Percentiles rank a stretch among this genome's conserved stretches.
phyloP scores from a whole-genome alignment of 2,329 filamentous ascomycete species.

The Beauveria medogensis region DNA sequence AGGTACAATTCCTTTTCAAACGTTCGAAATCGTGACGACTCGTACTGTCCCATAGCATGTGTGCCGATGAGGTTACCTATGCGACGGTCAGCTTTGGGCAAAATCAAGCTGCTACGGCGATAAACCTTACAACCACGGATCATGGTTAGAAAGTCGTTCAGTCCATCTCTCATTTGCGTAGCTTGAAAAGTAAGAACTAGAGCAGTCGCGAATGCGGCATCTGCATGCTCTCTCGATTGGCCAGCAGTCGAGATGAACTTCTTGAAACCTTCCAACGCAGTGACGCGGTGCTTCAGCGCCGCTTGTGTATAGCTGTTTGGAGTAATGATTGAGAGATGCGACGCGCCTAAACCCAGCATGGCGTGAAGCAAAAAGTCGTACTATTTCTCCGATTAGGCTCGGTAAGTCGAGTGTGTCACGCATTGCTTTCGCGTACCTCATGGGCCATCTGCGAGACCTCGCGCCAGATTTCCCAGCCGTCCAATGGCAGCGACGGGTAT shows the following conservation, averaged over 20 bases:
- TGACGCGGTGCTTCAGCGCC: slow-evolving; percentile 5
- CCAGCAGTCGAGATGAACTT: slow-evolving; percentile 7
- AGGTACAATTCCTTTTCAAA: slow-evolving; percentile 9
- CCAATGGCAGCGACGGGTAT: slow-evolving; percentile 31
- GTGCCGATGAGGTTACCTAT: slow-evolving; percentile 6
- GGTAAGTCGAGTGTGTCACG: neutral
- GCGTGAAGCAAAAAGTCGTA: slow-evolving; percentile 34
- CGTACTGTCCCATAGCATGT: slow-evolving; percentile 1
- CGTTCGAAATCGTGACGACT: neutral
- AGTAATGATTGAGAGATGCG: slow-evolving; percentile 8
- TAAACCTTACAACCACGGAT: slow-evolving; percentile 2
- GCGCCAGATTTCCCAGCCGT: slow-evolving; percentile 28
- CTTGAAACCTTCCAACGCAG: slow-evolving; percentile 10
- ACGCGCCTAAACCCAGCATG: slow-evolving; percentile 29
- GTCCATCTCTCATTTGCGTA: slow-evolving; percentile 7
- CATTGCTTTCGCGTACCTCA: slow-evolving; percentile 18
- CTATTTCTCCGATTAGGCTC: slow-evolving; percentile 15
- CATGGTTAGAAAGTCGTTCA: slow-evolving; percentile 11
- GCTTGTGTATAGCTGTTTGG: slow-evolving; percentile 1
- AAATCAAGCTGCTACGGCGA: neutral
- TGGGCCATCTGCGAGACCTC: slow-evolving; percentile 30
- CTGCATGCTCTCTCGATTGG: slow-evolving; percentile 3
- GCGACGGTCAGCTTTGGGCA: neutral
- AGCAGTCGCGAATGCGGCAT: slow-evolving; percentile 10
- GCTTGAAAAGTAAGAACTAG: slow-evolving; percentile 9